Percentiles rank a stretch among this genome's conserved stretches.
Evolutionary conservation across 1,284 basidiomycete species (phyloP).

Genomic region (Naganishia albida): DNA sequence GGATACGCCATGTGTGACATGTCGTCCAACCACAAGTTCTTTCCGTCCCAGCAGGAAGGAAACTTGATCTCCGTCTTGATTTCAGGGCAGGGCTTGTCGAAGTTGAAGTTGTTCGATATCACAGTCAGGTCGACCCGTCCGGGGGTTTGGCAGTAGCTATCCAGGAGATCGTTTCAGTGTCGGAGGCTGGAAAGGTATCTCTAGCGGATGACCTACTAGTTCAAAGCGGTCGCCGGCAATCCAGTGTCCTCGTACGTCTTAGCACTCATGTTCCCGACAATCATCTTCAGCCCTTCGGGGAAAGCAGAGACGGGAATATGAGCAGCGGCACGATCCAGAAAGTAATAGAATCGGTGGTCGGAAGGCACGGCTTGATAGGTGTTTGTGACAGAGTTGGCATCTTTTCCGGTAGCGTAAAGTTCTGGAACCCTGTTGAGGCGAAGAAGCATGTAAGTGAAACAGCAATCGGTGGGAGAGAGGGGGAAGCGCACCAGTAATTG

Average conservation of each 20-base stretch:
- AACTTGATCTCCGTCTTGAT: conserved; percentile 42
- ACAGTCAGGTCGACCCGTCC: conserved; percentile 2
- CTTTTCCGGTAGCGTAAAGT: conserved; percentile 27
- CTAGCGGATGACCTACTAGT: conserved; percentile 1
- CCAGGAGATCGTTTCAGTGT: background rate
- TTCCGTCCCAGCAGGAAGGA: conserved; percentile 46
- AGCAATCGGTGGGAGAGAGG: background rate
- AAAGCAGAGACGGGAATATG: conserved; percentile 45
- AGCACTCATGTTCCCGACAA: conserved; percentile 42
- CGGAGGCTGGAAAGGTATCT: background rate
- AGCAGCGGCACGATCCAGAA: conserved; percentile 39
- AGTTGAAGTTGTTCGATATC: conserved; percentile 41
- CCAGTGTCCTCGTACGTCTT: conserved; percentile 35
- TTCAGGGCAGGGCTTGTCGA: conserved; percentile 39
- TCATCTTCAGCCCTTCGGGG: conserved; percentile 49
- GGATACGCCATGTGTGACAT: conserved; percentile 40
- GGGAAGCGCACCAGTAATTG: conserved; percentile 39
- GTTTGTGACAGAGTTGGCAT: conserved; percentile 29
- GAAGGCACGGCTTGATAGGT: conserved; percentile 25
- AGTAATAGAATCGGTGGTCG: conserved; percentile 48
- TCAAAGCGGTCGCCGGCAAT: conserved; percentile 10
- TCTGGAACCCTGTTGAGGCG: conserved; percentile 21
- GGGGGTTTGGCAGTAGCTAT: conserved; percentile 26
- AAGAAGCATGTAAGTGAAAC: background rate
- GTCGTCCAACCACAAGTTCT: conserved; percentile 42